Percentiles rank a stretch among this genome's conserved stretches.
Conservation (phyloP, 1,284 basidiomycete genomes). For the Naganishia albida region DNA sequence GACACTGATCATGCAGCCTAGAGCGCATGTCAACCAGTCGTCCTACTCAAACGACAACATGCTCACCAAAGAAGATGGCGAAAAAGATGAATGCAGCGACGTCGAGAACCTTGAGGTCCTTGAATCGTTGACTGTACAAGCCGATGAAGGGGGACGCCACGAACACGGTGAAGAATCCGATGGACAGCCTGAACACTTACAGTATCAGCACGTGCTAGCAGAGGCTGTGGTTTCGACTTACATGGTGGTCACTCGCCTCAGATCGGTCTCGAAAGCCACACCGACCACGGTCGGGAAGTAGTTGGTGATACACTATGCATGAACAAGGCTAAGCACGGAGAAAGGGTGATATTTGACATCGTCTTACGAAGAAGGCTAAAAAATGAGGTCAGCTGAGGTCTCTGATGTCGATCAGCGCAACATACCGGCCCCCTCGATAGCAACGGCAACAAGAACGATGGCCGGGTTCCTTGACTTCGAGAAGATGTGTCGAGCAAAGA, state of each 20-base stretch:
- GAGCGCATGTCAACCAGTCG: background rate
- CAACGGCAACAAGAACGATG: constrained; percentile 14
- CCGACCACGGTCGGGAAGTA: constrained; percentile 18
- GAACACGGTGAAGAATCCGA: constrained; percentile 26
- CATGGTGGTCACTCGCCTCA: constrained; percentile 23
- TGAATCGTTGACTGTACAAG: constrained; percentile 3
- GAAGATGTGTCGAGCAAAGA: constrained; percentile 22
- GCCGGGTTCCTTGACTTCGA: constrained; percentile 21
- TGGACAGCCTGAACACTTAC: background rate
- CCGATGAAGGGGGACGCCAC: constrained; percentile 9
- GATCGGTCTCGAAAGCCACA: constrained; percentile 18
- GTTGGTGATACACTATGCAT: constrained; percentile 22
- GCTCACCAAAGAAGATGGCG: constrained; percentile 20
- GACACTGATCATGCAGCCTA: constrained; percentile 23
- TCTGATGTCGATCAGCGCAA: background rate
- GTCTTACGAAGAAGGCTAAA: constrained; percentile 21
- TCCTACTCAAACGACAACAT: background rate
- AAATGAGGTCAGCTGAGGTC: background rate
- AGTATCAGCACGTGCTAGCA: background rate
- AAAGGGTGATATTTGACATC: background rate
- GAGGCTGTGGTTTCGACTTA: background rate
- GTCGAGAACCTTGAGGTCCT: constrained; percentile 15
- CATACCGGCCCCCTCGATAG: constrained; percentile 25
- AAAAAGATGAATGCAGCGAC: constrained; percentile 15
- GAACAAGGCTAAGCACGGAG: background rate